Evolutionary conservation across 1,284 basidiomycete genomes (phyloP), one percentile per base, ranked within the genome.

Genomic region (Lignosus rhinocerotis): DNA sequence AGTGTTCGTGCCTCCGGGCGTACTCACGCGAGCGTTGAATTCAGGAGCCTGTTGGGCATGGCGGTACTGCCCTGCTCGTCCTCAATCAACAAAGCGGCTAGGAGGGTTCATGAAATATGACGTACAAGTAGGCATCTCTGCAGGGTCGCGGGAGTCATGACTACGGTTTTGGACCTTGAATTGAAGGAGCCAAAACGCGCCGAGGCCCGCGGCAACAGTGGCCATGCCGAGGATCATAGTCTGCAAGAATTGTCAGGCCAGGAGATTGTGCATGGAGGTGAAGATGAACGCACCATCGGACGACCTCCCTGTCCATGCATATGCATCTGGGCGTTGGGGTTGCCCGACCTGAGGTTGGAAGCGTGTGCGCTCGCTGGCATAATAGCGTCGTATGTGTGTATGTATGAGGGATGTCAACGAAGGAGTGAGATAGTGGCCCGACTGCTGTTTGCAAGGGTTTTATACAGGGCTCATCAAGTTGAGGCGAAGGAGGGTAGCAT

Each of bases 41-140:
- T 57, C 52, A 11, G 56, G 46, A 6, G 43, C 45, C 38, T 67
- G 63, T n/a, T 63, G 61, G 1, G 65, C 63, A 44, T 65, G 65
- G 19, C 61, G 65, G 51, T 58, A 55, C 49, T 67, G 65, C 65
- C 63, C 65, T 65, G 43, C 17, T 49, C n/a, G 0, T 9, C 14
- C n/a, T 2, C 12, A 9, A 25, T 19, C 11, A 17, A 6, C 14
- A 43, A 10, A 4, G 14, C 1, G 16, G 21, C 12, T 5, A 11
- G 6, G 6, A 25, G 10, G 32, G 31, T 10, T 6, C 2, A 17
- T 14, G 11, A 3, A 16, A 6, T 8, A 6, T 21, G 2, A 55
- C 66, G 10, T 51, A 67, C 66, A 67, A 39, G 64, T 63, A 1
- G 66, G 61, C 44, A 67, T 61, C 41, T 65, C 62, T 8, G 56